Evolutionary conservation across 768 basidiomycete species (phyloP).

Genomic region (Termitomyces sp.): DNA sequence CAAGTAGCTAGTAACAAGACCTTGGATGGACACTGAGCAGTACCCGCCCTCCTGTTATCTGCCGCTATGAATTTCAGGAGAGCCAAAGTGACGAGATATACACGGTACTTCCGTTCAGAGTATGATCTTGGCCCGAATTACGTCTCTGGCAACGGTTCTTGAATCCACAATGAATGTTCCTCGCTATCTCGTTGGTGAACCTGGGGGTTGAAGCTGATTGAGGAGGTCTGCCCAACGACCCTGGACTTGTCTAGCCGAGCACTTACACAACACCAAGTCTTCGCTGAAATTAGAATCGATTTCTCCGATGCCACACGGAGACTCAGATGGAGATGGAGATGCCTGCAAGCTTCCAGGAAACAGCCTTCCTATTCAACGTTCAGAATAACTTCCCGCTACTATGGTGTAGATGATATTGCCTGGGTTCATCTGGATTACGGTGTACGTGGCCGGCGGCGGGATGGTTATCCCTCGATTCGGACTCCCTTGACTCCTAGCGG

Average conservation of each 20-base stretch:
- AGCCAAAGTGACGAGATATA: constrained; percentile 1
- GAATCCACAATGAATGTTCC: neutral
- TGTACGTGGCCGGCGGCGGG: neutral
- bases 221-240: neutral
- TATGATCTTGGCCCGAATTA: neutral
- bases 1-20: neutral
- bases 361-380: neutral
- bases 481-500: neutral
- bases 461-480: neutral
- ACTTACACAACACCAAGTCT: neutral
- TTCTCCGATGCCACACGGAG: neutral
- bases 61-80: constrained; percentile 1
- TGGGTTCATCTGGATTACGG: neutral
- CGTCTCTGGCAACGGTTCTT: neutral
- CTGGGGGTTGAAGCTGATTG: neutral
- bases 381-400: neutral
- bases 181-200: neutral
- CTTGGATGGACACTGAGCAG: neutral
- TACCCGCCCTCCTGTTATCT: neutral
- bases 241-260: neutral
- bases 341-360: neutral
- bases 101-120: neutral
- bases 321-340: neutral
- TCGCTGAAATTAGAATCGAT: neutral
- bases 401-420: neutral